phyloP scores from a whole-genome alignment of 352 stramenopile genomes.

The Phytophthora uliginosa region DNA sequence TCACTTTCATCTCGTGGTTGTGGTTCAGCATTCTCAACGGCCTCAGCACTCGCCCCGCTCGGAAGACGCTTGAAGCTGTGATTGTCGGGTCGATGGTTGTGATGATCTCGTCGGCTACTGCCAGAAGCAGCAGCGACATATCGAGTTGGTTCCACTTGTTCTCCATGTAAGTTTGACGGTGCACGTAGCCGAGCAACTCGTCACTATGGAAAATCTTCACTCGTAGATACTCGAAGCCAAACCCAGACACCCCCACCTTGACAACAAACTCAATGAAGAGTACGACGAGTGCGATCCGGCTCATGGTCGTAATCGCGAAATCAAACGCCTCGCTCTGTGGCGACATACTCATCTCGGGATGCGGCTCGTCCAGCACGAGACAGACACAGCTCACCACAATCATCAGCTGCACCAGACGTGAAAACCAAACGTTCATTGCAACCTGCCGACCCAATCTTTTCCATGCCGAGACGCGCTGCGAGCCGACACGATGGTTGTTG shows the following conservation, averaged over 20 bases:
- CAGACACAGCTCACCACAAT: slow-evolving; percentile 79
- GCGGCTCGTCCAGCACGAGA: slow-evolving; percentile 78
- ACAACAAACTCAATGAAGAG: slow-evolving; percentile 70
- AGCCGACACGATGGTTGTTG: slow-evolving; percentile 12
- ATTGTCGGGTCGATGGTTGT: slow-evolving; percentile 51
- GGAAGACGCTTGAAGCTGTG: slow-evolving; percentile 66
- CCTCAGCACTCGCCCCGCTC: slow-evolving; percentile 69
- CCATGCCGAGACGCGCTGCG: slow-evolving; percentile 21
- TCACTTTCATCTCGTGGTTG: slow-evolving; percentile 83
- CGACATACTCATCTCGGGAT: slow-evolving; percentile 64
- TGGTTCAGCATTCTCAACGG: slow-evolving; percentile 82
- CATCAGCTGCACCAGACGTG: slow-evolving; percentile 71
- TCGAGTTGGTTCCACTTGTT: slow-evolving; percentile 85
- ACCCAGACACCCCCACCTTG: slow-evolving; percentile 65
- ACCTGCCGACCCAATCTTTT: slow-evolving; percentile 45
- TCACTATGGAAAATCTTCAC: slow-evolving; percentile 71
- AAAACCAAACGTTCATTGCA: slow-evolving; percentile 52
- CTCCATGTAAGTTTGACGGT: slow-evolving; percentile 80
- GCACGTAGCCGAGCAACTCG: slow-evolving; percentile 70
- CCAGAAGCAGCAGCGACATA: slow-evolving; percentile 63
- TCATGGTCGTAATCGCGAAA: slow-evolving; percentile 46
- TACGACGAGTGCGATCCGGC: slow-evolving; percentile 57
- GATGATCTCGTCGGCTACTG: slow-evolving; percentile 68
- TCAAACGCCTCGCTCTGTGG: slow-evolving; percentile 49
- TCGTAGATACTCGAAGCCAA: slow-evolving; percentile 73